phyloP scores from a whole-genome alignment of 2,329 filamentous ascomycete species.

The Waltergamsia citrina region DNA sequence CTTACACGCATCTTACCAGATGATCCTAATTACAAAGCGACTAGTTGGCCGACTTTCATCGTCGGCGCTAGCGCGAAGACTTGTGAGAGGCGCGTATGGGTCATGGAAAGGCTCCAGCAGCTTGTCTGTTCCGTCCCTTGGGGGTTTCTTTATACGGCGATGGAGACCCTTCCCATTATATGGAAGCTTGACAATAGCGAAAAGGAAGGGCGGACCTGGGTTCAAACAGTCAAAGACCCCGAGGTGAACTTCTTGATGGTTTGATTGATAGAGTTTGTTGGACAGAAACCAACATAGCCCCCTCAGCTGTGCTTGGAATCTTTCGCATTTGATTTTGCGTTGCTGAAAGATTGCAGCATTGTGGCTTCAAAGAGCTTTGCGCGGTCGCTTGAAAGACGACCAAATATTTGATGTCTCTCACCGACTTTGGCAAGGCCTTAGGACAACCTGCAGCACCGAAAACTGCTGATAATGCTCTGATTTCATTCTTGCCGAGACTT shows the following conservation, averaged over 20 bases:
- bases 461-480: too few species aligned
- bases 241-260: slow-evolving; percentile 33
- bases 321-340: too few species aligned
- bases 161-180: slow-evolving; percentile 32
- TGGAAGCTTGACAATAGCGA: slow-evolving; percentile 28
- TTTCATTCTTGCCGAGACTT: too few species aligned
- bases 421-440: too few species aligned
- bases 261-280: too few species aligned
- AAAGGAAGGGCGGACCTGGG: slow-evolving; percentile 23
- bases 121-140: slow-evolving; percentile 32
- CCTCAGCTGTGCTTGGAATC: too few species aligned
- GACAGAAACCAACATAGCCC: too few species aligned
- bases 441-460: too few species aligned
- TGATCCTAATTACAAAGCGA: slow-evolving; percentile 45
- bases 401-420: too few species aligned
- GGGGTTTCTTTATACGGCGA: slow-evolving; percentile 37
- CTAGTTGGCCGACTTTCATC: slow-evolving; percentile 47
- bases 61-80: slow-evolving; percentile 41
- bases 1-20: slow-evolving; percentile 35
- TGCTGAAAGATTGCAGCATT: too few species aligned
- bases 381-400: too few species aligned
- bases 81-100: slow-evolving; percentile 32
- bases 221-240: slow-evolving; percentile 30
- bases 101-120: slow-evolving; percentile 31
- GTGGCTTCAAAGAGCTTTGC: too few species aligned